Base-by-base conservation (phyloP, 139 green algal genomes). In the Prasinococcaceae sp. region DNA sequence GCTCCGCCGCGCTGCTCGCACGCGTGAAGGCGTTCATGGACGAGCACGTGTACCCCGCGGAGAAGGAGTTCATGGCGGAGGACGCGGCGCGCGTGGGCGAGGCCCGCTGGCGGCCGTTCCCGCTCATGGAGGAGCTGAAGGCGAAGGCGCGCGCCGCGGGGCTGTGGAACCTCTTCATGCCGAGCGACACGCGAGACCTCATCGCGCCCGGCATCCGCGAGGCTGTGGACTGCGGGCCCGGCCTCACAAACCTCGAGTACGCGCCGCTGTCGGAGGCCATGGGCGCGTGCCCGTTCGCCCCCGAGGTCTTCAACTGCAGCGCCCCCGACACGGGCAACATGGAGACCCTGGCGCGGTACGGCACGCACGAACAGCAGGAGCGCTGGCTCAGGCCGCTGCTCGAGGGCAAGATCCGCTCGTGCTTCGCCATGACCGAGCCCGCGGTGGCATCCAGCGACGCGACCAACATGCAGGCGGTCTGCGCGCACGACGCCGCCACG, bases 281-380 rank as follows among this genome's bases (percentile, higher is more conserved):
- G 28, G 40, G 40, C 40, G 19, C 6, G 19, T 25, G 40, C 40
- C 8, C 10, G 32, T 17, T 38, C 8, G 83, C 81, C 0, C 76
- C 84, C 0, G 90, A 99, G 73, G 64, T 87, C 3, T 99, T 98
- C 82, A 99, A 99, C 80, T 98, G 90, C 78, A 82, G 63, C 5
- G 90, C 92, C 0, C 92, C 92, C 5, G 92, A 99, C 68, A 98
- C 92, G 0, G 88, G 88, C 38, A 99, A 99, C 77, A 99, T 99
- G 92, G 92, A 99, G 75, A 70, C 82, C 39, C 60, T 89, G 29
- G 55, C 73, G 4, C 63, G 65, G 39, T 96, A 95, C 56, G 92
- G 85, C 53, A 86, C 56, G 1, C 47, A 9, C 0, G 42, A 77
- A 41, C 92, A 99, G 75, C 82, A 96, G 74, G 37, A 50, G 20